Percentiles rank a stretch among this genome's conserved stretches.
These are phyloP conservation scores for Nephromyces sp. DNA, from an alignment of 169 alveolate species.

Conservation along the genomic window DNA sequence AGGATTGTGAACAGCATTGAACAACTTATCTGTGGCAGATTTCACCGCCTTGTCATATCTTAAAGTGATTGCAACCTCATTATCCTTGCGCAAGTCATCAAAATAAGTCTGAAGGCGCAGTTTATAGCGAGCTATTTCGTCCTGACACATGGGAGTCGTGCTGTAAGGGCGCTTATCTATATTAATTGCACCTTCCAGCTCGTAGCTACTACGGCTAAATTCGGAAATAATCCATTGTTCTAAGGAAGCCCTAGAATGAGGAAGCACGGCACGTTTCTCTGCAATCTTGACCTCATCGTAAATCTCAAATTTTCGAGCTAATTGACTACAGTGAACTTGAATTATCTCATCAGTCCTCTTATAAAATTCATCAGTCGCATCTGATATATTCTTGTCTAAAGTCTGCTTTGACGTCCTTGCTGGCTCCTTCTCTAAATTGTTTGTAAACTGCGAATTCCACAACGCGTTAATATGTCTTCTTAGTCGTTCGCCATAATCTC, in stretches of 20 bases:
- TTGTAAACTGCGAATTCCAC: neutral
- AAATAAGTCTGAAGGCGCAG: neutral
- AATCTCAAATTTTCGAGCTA: neutral
- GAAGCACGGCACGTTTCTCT: neutral
- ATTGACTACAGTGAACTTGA: neutral
- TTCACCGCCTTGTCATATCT: neutral
- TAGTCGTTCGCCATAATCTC: neutral
- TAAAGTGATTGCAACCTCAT: neutral
- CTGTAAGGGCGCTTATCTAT: neutral
- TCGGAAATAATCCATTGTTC: neutral
- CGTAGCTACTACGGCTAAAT: neutral
- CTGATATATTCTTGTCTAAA: neutral
- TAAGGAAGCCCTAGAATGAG: neutral
- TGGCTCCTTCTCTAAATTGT: neutral
- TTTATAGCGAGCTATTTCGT: neutral
- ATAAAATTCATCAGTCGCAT: neutral
- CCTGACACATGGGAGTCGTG: neutral
- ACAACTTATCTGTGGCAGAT: neutral
- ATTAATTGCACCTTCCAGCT: neutral
- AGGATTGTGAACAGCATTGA: neutral
- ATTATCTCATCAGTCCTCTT: neutral
- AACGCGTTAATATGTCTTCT: neutral
- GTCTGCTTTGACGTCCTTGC: neutral
- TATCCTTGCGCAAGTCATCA: neutral
- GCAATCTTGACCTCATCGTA: neutral